phyloP scores from a whole-genome alignment of 495 filamentous ascomycete species.

The Hypoxylon crocopeplum region DNA sequence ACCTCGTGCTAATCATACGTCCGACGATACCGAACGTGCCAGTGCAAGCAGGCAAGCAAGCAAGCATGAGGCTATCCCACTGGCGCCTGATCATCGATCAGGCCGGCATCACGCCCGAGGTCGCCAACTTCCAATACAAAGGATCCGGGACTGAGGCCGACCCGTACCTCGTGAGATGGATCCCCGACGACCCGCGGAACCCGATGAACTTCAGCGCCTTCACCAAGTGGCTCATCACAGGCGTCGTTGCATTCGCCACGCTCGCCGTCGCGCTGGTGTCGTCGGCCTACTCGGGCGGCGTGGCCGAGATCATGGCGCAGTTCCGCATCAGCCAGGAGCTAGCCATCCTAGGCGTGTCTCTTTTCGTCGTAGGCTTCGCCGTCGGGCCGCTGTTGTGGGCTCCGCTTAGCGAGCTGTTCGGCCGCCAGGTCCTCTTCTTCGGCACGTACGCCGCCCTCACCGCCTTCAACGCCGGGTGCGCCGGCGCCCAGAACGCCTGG shows the following conservation, averaged over 20 bases:
- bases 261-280: conserved; percentile 64
- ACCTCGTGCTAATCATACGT: too few species aligned
- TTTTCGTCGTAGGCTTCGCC: conserved; percentile 57
- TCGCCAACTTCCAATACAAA: conserved; percentile 64
- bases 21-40: too few species aligned
- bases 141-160: conserved; percentile 74
- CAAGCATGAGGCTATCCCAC: not conserved
- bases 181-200: conserved; percentile 70
- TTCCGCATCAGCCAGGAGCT: conserved; percentile 51
- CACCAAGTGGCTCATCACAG: conserved; percentile 65
- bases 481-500: conserved; percentile 3
- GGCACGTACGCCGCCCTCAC: conserved; percentile 62
- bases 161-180: conserved; percentile 74
- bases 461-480: conserved; percentile 59
- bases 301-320: conserved; percentile 40
- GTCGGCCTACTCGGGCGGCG: conserved; percentile 49
- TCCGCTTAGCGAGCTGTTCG: conserved; percentile 61
- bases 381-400: conserved; percentile 51
- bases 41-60: not conserved
- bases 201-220: conserved; percentile 61
- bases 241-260: conserved; percentile 62
- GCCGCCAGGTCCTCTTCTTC: conserved; percentile 64
- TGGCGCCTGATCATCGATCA: conserved; percentile 32
- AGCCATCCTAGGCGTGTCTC: conserved; percentile 49
- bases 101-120: conserved; percentile 43